Percentiles rank a stretch among this genome's conserved stretches.
These are phyloP conservation scores for Sporothrix variecibatus DNA, from an alignment of 2,329 filamentous ascomycete species.

Conservation along the genomic window DNA sequence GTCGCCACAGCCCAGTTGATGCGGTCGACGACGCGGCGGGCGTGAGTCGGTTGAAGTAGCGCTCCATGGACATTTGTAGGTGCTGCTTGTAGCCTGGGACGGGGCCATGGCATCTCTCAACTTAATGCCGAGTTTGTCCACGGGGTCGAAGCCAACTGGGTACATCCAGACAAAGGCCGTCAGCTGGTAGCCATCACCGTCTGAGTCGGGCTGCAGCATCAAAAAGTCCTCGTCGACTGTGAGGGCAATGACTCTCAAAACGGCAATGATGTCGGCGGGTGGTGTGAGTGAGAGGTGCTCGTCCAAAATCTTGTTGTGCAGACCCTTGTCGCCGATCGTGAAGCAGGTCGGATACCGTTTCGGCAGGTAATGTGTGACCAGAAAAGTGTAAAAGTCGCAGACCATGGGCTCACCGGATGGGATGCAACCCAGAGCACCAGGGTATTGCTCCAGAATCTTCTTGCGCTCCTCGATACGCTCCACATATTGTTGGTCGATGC, in stretches of 20 bases:
- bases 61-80: conserved; percentile 28
- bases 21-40: conserved; percentile 26
- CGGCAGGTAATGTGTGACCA: conserved; percentile 27
- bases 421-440: conserved; percentile 24
- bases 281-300: not conserved
- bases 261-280: conserved; percentile 15
- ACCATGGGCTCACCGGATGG: conserved; percentile 25
- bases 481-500: conserved; percentile 28
- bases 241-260: conserved; percentile 22
- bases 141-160: conserved; percentile 28
- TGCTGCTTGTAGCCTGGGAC: conserved; percentile 30
- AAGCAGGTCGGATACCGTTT: conserved; percentile 27
- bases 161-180: conserved; percentile 28
- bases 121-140: conserved; percentile 28
- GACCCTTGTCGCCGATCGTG: not conserved
- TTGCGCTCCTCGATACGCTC: conserved; percentile 28
- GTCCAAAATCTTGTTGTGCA: conserved; percentile 23
- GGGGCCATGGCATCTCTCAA: conserved; percentile 26
- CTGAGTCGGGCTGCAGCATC: conserved; percentile 26
- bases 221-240: conserved; percentile 30
- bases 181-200: conserved; percentile 26
- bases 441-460: conserved; percentile 26
- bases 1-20: conserved; percentile 30
- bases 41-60: conserved; percentile 25
- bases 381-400: conserved; percentile 27